phyloP scores from a whole-genome alignment of 129 eudicot genomes.

The Tagetes erecta region DNA sequence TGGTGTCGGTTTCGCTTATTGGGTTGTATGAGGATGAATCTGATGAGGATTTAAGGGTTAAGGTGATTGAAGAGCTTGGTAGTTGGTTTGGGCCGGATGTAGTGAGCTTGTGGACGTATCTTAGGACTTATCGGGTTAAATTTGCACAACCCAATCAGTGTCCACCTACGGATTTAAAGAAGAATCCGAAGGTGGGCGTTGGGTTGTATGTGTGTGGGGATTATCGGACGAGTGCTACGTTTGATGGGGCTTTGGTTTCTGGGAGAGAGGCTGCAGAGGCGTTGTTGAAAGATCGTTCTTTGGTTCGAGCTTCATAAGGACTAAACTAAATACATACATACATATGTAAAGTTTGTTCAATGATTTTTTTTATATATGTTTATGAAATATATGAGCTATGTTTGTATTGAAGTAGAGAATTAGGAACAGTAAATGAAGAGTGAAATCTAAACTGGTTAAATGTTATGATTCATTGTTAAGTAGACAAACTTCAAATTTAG shows the following conservation, averaged over 20 bases:
- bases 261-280: slow-evolving; percentile 89
- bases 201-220: slow-evolving; percentile 91
- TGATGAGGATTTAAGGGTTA: slow-evolving; percentile 55
- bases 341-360: slow-evolving; percentile 10
- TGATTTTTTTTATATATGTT: background rate
- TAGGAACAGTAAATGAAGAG: background rate
- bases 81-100: slow-evolving; percentile 70
- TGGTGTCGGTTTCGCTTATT: slow-evolving; percentile 82
- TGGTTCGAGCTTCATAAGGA: slow-evolving; percentile 33
- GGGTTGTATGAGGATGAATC: slow-evolving; percentile 54
- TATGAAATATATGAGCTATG: background rate
- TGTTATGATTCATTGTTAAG: background rate
- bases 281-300: slow-evolving; percentile 55
- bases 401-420: background rate
- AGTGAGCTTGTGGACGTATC: slow-evolving; percentile 60
- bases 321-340: background rate
- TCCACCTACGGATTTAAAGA: slow-evolving; percentile 83
- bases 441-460: no score
- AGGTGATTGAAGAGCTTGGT: slow-evolving; percentile 66
- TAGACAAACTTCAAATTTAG: background rate
- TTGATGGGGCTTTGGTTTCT: slow-evolving; percentile 94
- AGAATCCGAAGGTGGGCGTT: slow-evolving; percentile 52
- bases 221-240: slow-evolving; percentile 82
- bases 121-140: slow-evolving; percentile 67
- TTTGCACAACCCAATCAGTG: slow-evolving; percentile 94